Evolutionary conservation across 169 alveolate species (phyloP), one percentile per base, ranked within the genome.

Genomic region (Plasmodium inui): DNA sequence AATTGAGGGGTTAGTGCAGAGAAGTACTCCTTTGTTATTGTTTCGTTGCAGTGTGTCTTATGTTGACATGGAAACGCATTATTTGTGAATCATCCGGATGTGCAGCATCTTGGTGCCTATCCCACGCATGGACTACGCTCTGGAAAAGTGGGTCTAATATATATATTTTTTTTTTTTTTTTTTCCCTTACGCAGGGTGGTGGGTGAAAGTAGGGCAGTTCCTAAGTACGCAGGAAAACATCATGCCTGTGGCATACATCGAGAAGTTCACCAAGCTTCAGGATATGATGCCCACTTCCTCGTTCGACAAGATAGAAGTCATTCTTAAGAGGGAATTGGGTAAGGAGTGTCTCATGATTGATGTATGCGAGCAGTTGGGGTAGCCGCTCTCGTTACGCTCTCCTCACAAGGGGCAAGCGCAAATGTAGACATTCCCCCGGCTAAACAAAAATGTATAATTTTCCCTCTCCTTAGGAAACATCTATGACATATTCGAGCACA

Each of bases 151-250:
- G 14, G n/a, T 4, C 14, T 8, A 46, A 81, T 34, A 44, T 14
- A 9, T 19, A 39, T 67, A 73, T 9, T 5, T 61, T 0, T 53
- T 10, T n/a, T 17, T 5, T 30, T 93, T 86, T 61, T 74, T 9
- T n/a, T 8, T 10, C 46, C 30, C 55, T 3, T 53, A 12, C 17
- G 61, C 55, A 96, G 98, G 99, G 12, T 97, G 99, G 98, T 98
- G 99, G 99, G 98, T 97, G 37, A 98, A 97, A 85, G 98, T 98
- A 10, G 99, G 99, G 28, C 99, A 98, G 92, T 97, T 98, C 90
- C 84, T 98, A 94, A 97, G 98, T 84, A 98, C 99, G 3, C 97
- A 98, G 82, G 96, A 98, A 74, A 98, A 98, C 73, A 83, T 98
- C 83, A 93, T 98, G 82, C 99, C 99, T 22, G 86, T 85, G 84